phyloP scores from a whole-genome alignment of 2,329 filamentous ascomycete genomes.

The Grosmannia clavigera region DNA sequence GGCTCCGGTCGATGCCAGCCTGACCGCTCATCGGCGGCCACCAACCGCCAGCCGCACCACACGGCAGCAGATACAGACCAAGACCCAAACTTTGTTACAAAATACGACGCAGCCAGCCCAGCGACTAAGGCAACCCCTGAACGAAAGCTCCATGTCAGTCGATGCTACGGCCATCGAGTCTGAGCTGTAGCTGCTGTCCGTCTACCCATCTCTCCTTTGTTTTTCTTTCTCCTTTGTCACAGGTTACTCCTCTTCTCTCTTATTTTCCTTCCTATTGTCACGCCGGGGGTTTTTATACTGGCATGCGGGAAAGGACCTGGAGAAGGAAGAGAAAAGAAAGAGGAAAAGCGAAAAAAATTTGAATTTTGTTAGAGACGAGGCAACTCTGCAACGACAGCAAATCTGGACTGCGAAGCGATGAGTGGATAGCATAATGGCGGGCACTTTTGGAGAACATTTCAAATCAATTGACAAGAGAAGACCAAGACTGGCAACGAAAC shows the following conservation, averaged over 20 bases:
- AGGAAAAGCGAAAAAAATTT: not conserved
- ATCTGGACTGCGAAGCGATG: not conserved
- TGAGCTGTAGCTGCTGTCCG: conserved; percentile 27
- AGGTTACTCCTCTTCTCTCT: not conserved
- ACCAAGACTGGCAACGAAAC: not conserved
- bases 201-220: not conserved
- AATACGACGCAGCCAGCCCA: conserved; percentile 3
- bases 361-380: not conserved
- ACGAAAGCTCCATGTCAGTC: conserved; percentile 44
- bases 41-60: conserved; percentile 29
- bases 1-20: conserved; percentile 19
- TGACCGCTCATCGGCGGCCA: conserved; percentile 25
- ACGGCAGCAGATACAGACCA: conserved; percentile 16
- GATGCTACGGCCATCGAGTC: conserved; percentile 46
- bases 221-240: not conserved
- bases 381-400: not conserved
- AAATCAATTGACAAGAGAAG: not conserved
- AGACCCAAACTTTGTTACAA: conserved; percentile 1
- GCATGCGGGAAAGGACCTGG: not conserved
- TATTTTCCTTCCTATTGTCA: not conserved
- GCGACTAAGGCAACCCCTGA: conserved; percentile 36
- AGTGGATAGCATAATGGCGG: not conserved
- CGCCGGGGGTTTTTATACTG: not conserved
- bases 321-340: not conserved
- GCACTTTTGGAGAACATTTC: not conserved